These are phyloP conservation scores for Clitopilus passeckerianus DNA, from an alignment of 768 basidiomycete species.

Conservation along the genomic window DNA sequence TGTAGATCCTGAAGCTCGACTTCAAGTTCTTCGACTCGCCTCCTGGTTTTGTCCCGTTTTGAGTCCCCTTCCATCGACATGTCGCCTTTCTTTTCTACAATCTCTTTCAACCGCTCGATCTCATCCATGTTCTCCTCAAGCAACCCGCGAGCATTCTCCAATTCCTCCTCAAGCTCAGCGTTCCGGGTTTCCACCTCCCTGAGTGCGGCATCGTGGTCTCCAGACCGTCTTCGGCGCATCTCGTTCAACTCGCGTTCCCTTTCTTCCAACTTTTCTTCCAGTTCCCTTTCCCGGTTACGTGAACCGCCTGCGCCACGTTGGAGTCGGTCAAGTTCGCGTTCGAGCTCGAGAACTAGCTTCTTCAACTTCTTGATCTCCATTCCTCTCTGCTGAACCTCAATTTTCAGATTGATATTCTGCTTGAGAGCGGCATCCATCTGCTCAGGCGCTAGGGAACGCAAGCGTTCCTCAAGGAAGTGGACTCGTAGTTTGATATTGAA, in stretches of 20 bases:
- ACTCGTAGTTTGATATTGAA: conserved; percentile 95
- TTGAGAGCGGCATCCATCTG: conserved; percentile 89
- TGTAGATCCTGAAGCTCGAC: conserved; percentile 61
- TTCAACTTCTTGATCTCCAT: conserved; percentile 91
- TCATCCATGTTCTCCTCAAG: conserved; percentile 84
- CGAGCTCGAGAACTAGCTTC: conserved; percentile 81
- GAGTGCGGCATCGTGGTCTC: conserved; percentile 45
- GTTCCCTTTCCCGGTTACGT: conserved; percentile 58
- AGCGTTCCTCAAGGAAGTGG: conserved; percentile 90
- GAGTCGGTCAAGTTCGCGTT: conserved; percentile 70
- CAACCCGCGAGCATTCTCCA: conserved; percentile 64
- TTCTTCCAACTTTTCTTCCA: conserved; percentile 74
- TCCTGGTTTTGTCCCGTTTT: conserved; percentile 37
- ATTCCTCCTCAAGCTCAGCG: conserved; percentile 65
- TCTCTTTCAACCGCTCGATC: conserved; percentile 65
- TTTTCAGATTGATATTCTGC: conserved; percentile 90
- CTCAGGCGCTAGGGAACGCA: conserved; percentile 86
- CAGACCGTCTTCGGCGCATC: conserved; percentile 45
- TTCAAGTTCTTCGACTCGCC: conserved; percentile 53
- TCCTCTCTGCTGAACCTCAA: conserved; percentile 84
- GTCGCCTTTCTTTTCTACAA: conserved; percentile 54
- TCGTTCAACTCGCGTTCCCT: conserved; percentile 67
- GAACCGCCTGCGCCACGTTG: conserved; percentile 45
- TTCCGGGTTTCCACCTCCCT: conserved; percentile 57
- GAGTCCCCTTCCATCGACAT: conserved; percentile 32